A percentile compares a stretch with the other conserved stretches of the same genome.
Conservation (phyloP, 1,284 basidiomycete genomes). For the Leccinum pachyderme region DNA sequence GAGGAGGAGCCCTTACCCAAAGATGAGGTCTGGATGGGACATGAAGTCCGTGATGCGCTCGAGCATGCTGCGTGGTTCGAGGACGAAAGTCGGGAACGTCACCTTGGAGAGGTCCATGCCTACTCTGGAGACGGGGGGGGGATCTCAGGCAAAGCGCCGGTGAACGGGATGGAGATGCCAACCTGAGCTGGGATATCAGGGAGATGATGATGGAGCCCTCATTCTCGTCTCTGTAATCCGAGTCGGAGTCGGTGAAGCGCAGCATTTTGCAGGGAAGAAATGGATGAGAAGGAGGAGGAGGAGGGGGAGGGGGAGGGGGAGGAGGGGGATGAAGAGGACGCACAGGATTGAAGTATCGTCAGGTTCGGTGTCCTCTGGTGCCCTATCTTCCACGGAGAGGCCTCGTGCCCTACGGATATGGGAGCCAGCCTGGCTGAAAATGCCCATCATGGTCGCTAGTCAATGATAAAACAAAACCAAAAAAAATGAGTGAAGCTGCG, state of each 20-base stretch:
- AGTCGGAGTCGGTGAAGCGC: conserved; percentile 30
- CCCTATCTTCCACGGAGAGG: conserved; percentile 60
- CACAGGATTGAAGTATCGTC: conserved; percentile 84
- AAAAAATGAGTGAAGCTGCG: conserved; percentile 13
- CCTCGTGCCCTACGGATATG: conserved; percentile 61
- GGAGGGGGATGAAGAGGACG: conserved; percentile 29
- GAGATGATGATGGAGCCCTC: conserved; percentile 79
- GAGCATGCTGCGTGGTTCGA: conserved; percentile 91
- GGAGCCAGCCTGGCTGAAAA: conserved; percentile 68
- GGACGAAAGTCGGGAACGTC: conserved; percentile 91
- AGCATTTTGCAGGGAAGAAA: conserved; percentile 14
- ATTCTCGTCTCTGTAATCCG: conserved; percentile 60
- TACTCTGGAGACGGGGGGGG: conserved; percentile 47
- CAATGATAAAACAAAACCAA: background rate
- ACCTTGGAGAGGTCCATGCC: conserved; percentile 97
- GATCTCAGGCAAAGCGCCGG: conserved; percentile 1
- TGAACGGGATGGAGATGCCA: conserved; percentile 3
- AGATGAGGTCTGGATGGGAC: conserved; percentile 97
- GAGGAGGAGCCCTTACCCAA: conserved; percentile 63
- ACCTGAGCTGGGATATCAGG: conserved; percentile 85
- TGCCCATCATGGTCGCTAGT: conserved; percentile 63
- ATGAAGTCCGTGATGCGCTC: conserved; percentile 99
- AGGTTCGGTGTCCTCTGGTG: conserved; percentile 74
- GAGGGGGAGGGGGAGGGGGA: background rate
- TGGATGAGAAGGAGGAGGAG: conserved; percentile 25